Base-by-base conservation (phyloP, 257 asterid species). In the Solanum dulcamara region DNA sequence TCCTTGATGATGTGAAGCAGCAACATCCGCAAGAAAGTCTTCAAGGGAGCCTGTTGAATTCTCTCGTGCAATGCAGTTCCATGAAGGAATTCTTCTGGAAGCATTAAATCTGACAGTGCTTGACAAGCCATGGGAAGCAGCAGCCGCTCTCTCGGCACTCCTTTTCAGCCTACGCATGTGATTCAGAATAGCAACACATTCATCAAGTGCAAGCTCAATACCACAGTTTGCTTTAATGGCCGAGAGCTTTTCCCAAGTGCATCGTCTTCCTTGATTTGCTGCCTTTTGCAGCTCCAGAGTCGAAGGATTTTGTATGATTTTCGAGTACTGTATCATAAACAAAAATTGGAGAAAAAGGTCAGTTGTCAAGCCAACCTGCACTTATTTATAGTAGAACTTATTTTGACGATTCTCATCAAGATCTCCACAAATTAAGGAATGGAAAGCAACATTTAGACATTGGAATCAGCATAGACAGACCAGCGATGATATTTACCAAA, bases 241-340 rank as follows among this genome's bases (percentile, higher is more conserved):
- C 0, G 97, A 93, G 40, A 94, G 94, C 87, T 94, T 94, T 91
- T 94, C 98, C 98, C 98, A 94, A 3, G 96, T 94, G 88, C 96
- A 93, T 57, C 98, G 88, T 40, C 97, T 88, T 64, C 98, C 98
- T 84, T 94, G 98, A 85, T 94, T 92, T 26, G 97, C 96, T 33
- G 98, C 90, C 88, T 94, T 94, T 71, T 94, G 98, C 77, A 93
- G 93, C 71, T 94, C 98, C 74, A 84, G 88, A 22, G 93, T 92
- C 0, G 98, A 91, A 14, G 98, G 98, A 48, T 94, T 94, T 83
- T 93, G 98, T 84, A 94, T 89, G 84, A 94, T 92, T 90, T 93
- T 94, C 22, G 96, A 94, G 51, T 93, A 84, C 97, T 94, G 93
- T 64, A 86, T 30, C 67, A 37, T 38, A 80, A 46, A 48, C 30